These are phyloP conservation scores for Nothophaeocryptopus gaeumannii DNA, from an alignment of 2,329 filamentous ascomycete genomes.

Conservation along the genomic window DNA sequence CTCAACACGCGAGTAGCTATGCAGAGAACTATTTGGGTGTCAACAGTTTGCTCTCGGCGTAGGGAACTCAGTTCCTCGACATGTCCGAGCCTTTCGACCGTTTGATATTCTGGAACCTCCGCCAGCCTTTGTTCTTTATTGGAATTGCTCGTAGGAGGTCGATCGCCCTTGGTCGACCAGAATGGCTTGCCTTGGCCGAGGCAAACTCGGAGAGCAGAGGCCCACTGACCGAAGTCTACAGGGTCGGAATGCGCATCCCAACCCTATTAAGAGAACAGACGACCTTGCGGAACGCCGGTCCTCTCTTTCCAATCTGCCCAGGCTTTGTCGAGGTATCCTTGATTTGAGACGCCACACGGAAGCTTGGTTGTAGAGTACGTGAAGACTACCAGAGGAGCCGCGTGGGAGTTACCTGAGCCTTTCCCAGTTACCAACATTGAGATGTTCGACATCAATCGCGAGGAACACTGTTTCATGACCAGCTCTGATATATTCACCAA, in stretches of 20 bases:
- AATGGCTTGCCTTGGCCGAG: slow-evolving; percentile 9
- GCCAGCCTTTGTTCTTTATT: slow-evolving; percentile 13
- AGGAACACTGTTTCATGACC: slow-evolving; percentile 16
- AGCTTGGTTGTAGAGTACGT: not conserved
- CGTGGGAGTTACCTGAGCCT: slow-evolving; percentile 4
- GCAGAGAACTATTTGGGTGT: slow-evolving; percentile 12
- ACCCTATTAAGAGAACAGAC: slow-evolving; percentile 6
- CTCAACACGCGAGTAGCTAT: slow-evolving; percentile 5
- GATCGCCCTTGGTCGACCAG: slow-evolving; percentile 6
- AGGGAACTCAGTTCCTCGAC: slow-evolving; percentile 10
- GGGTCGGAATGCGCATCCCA: slow-evolving; percentile 7
- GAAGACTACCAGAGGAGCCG: not conserved
- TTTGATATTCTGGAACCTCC: slow-evolving; percentile 12
- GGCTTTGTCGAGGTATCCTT: not conserved
- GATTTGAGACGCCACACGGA: not conserved
- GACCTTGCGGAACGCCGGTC: not conserved
- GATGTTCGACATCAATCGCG: slow-evolving; percentile 6
- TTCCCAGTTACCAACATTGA: no score
- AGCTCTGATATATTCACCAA: slow-evolving; percentile 7
- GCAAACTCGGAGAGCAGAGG: not conserved
- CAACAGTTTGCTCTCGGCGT: slow-evolving; percentile 6
- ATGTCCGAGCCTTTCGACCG: slow-evolving; percentile 13
- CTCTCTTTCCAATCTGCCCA: not conserved
- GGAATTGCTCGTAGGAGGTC: slow-evolving; percentile 11
- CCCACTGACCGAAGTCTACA: slow-evolving; percentile 8